Evolutionary conservation across 306 rosid species (phyloP), one percentile per base, ranked within the genome.

Genomic region (Dryas drummondii): DNA sequence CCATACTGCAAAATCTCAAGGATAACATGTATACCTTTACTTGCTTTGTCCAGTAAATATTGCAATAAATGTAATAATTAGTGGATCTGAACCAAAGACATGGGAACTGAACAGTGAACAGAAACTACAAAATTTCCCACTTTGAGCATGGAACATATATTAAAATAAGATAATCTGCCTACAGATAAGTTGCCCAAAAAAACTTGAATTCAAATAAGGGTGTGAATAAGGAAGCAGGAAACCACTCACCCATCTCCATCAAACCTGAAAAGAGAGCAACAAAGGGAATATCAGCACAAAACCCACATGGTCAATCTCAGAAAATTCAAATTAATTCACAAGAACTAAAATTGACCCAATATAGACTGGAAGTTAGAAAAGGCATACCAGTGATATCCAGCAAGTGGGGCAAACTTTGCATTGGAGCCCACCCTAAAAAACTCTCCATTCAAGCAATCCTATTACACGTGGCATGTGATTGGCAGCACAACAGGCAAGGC

Each of bases 401-500:
- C 97, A 48, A 91, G 97, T 0, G 97, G 97, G 53, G 88, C 14
- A 82, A 94, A 91, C 80, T 86, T 91, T 0, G 96, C 88, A 79
- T 94, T 94, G 40, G 98, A 96, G 57, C 99, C 98, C 61, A 94
- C 97, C 80, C 97, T 83, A 50, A 91, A 97, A 88, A 91, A 94
- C 86, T 94, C 98, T 54, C 97, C 97, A 69, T 91, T 87, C 81
- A 94, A 87, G 85, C 97, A 94, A 71, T 90, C 93, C 97, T 94
- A 77, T 74, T 40, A 70, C 48, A 71, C 60, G 76, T 64, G 70
- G 66, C 66, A 82, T 50, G 72, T 2, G 8, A 62, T 22, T 57
- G 62, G 62, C 41, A 26, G 2, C 42, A 27, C 48, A 60, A 37
- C 37, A 32, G 37, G 45, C 45, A 62, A 40, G 37, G 37, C 37